These are phyloP conservation scores for Calonectria naviculata DNA, from an alignment of 2,329 filamentous ascomycete species.

Conservation along the genomic window DNA sequence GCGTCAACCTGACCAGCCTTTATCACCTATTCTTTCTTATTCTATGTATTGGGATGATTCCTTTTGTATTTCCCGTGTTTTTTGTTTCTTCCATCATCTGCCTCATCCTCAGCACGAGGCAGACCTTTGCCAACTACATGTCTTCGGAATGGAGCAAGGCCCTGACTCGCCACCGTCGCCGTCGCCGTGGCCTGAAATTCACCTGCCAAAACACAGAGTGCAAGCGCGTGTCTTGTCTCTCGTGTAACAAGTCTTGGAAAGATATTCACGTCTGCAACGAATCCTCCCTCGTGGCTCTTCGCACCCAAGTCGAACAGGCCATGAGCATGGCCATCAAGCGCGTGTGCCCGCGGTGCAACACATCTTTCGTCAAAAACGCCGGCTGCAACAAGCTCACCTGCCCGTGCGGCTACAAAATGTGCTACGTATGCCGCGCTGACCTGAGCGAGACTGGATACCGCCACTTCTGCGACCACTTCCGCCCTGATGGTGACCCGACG, in stretches of 20 bases:
- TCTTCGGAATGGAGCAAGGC: slow-evolving; percentile 66
- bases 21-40: slow-evolving; percentile 62
- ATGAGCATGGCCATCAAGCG: slow-evolving; percentile 96
- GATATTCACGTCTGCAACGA: slow-evolving; percentile 94
- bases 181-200: slow-evolving; percentile 80
- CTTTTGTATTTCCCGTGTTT: slow-evolving; percentile 65
- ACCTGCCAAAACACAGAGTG: slow-evolving; percentile 79
- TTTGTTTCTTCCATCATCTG: slow-evolving; percentile 59
- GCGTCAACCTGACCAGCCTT: slow-evolving; percentile 64
- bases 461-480: slow-evolving; percentile 97
- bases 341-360: slow-evolving; percentile 90
- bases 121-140: slow-evolving; percentile 55
- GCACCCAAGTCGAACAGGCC: slow-evolving; percentile 90
- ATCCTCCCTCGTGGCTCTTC: slow-evolving; percentile 81
- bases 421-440: slow-evolving; percentile 91
- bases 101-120: slow-evolving; percentile 55
- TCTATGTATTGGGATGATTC: slow-evolving; percentile 63
- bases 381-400: slow-evolving; percentile 99
- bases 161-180: slow-evolving; percentile 74
- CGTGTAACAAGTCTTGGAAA: slow-evolving; percentile 84
- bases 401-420: slow-evolving; percentile 97
- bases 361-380: slow-evolving; percentile 90
- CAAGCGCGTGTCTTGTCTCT: slow-evolving; percentile 78
- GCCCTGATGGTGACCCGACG: slow-evolving; percentile 78
- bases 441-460: slow-evolving; percentile 82